Evolutionary conservation across 768 basidiomycete species (phyloP), one percentile per base, ranked within the genome.

Genomic region (Boletus subparvulus): DNA sequence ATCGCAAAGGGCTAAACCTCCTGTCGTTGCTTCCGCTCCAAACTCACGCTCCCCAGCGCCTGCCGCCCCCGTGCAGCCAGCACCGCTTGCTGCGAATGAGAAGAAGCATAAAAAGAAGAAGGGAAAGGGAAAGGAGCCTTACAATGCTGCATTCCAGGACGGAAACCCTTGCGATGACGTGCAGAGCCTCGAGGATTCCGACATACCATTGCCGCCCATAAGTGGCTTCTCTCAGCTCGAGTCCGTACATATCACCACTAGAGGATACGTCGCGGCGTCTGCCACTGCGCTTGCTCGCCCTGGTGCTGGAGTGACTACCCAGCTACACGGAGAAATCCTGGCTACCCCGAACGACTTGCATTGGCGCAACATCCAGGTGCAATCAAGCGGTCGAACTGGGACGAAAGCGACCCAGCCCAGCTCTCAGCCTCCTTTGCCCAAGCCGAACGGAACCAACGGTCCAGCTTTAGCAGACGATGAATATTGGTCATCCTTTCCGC

Each of bases 401-500:
- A 39, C 58, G 55, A 70, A 71, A 58, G 55, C 68, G 55, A 45
- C 51, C 12, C 61, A 63, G 10, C 50, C 55, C 4, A 42, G 37
- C 47, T 30, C 54, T 30, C 66, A 69, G 9, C n/a, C 51, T 35
- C 58, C 65, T 1, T 56, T 71, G 0, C 58, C 62, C 28, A 73
- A 60, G 58, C 47, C 52, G 11, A 65, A 71, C 35, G 71, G 65
- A 46, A 24, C 54, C 21, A 63, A 58, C 42, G 63, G 62, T 10
- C 47, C 60, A 17, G 45, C 53, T 50, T 45, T 72, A 16, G 74
- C 77, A 47, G 84, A 85, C 59, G 84, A 86, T 61, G 84, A 83
- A 46, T 87, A 88, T 66, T 87, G 86, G 87, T 80, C 83, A 46
- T 80, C 82, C 39, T 77, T 89, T 44, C 87, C 88, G 37, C 78